Evolutionary conservation across 2,329 filamentous ascomycete genomes (phyloP).

Genomic region (Penicillium sp.): DNA sequence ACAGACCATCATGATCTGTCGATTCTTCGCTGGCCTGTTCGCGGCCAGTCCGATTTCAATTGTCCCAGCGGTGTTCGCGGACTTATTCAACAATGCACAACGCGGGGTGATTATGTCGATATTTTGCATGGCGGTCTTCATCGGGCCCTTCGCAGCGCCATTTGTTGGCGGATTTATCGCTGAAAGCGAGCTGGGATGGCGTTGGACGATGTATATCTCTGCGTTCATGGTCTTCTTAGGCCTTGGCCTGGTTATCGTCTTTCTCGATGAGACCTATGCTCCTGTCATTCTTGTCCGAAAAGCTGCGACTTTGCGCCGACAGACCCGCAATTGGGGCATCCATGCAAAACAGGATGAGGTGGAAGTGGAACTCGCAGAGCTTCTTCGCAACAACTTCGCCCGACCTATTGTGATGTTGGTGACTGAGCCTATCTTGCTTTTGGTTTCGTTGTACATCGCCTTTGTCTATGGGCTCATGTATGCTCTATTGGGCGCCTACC

Average conservation of each 20-base stretch:
- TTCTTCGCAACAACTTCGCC: conserved; percentile 47
- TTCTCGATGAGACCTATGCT: conserved; percentile 53
- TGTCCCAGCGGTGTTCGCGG: conserved; percentile 43
- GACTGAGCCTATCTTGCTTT: conserved; percentile 37
- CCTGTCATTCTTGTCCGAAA: conserved; percentile 52
- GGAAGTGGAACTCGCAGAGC: conserved; percentile 46
- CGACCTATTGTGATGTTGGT: conserved; percentile 37
- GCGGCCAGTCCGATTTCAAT: conserved; percentile 43
- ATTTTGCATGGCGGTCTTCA: conserved; percentile 48
- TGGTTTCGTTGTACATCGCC: conserved; percentile 33
- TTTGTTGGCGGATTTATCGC: conserved; percentile 51
- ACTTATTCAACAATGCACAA: conserved; percentile 48
- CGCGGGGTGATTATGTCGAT: conserved; percentile 44
- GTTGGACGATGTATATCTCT: conserved; percentile 50
- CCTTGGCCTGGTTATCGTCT: conserved; percentile 34
- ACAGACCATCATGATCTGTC: conserved; percentile 40
- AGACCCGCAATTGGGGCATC: conserved; percentile 56
- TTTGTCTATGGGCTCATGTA: conserved; percentile 34
- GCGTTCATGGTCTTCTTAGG: conserved; percentile 50
- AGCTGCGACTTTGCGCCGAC: conserved; percentile 49
- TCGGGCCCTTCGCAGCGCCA: conserved; percentile 46
- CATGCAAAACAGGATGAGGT: conserved; percentile 53
- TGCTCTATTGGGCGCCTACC: conserved; percentile 36
- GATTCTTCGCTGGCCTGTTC: conserved; percentile 48
- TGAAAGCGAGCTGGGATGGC: conserved; percentile 46